Evolutionary conservation across 352 stramenopile genomes (phyloP), one percentile per base, ranked within the genome.

Genomic region (Pythium monospermum): DNA sequence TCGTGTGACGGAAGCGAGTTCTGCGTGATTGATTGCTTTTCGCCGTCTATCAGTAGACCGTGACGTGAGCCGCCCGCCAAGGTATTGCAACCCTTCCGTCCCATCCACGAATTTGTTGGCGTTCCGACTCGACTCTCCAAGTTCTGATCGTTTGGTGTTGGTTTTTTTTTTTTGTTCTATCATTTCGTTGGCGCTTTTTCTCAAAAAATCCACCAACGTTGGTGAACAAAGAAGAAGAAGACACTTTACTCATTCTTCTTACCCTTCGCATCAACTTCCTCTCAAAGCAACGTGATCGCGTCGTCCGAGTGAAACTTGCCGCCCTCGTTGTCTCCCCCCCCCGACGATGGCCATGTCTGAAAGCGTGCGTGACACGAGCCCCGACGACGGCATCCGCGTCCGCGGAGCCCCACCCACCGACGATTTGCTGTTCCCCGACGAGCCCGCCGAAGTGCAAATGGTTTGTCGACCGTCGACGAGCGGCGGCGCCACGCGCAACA

Each of bases 321-420:
- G 27, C 37, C 39, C 7, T 47, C 37, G 36, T 19, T 11, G 13
- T 16, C 26, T 62, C 52, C 52, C 48, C 42, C 50, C 23, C 36
- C 43, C 59, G 54, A 66, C 64, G 33, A 76, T 76, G 48, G 66
- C 57, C 51, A 73, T 80, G 66, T 64, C 63, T 26, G 66, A 70
- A 45, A 39, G 41, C 41, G 33, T 43, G 35, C 65, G 59, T 35
- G 62, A 75, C 54, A 43, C 61, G 50, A 75, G 59, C 54, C 56
- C 59, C 5, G 59, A 76, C 42, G 46, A 65, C 49, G 61, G 59
- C 49, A 65, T 65, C 57, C 57, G 57, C 38, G 57, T 65, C 37
- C 57, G 57, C 30, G 57, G 57, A 44, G 40, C 38, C 22, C 54
- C 54, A 6, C 39, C 44, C 5, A 37, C 46, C 3, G 52, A 63